A percentile compares a stretch with the other conserved stretches of the same genome.
Conservation (phyloP, 1,284 basidiomycete genomes). For the Rhodotorula sp. region DNA sequence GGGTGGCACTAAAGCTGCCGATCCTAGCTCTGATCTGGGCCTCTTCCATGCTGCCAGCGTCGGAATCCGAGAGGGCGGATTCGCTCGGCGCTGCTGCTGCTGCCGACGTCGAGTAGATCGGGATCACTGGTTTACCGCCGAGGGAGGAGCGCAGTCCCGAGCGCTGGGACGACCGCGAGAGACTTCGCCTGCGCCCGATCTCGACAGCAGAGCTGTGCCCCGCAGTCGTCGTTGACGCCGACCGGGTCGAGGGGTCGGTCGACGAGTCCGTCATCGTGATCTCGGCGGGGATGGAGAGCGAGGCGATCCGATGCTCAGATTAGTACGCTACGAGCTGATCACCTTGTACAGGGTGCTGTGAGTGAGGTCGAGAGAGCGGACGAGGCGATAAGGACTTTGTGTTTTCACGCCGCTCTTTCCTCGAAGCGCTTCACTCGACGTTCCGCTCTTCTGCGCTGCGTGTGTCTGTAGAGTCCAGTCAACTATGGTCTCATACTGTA, state of each 20-base stretch:
- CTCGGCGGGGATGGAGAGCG: too few species aligned
- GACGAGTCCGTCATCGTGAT: neutral
- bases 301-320: too few species aligned
- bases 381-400: neutral
- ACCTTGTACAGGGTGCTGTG: neutral
- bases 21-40: constrained; percentile 1
- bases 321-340: too few species aligned
- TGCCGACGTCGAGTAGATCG: constrained; percentile 1
- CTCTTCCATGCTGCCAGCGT: constrained; percentile 16
- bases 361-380: neutral
- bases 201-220: neutral
- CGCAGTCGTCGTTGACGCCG: neutral
- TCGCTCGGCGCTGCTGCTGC: neutral
- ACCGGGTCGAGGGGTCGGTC: neutral
- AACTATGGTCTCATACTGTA: constrained; percentile 39
- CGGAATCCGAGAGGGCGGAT: constrained; percentile 14
- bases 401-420: neutral
- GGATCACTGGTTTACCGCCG: constrained; percentile 30
- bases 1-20: constrained; percentile 35
- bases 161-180: constrained; percentile 1
- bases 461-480: neutral
- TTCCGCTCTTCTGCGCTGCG: too few species aligned
- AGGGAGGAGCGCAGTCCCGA: constrained; percentile 24
- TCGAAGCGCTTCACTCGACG: neutral
- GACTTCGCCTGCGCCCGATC: constrained; percentile 5